A percentile compares a stretch with the other conserved stretches of the same genome.
Conservation (phyloP, 2,329 filamentous ascomycete species). For the Epichloe elymi region DNA sequence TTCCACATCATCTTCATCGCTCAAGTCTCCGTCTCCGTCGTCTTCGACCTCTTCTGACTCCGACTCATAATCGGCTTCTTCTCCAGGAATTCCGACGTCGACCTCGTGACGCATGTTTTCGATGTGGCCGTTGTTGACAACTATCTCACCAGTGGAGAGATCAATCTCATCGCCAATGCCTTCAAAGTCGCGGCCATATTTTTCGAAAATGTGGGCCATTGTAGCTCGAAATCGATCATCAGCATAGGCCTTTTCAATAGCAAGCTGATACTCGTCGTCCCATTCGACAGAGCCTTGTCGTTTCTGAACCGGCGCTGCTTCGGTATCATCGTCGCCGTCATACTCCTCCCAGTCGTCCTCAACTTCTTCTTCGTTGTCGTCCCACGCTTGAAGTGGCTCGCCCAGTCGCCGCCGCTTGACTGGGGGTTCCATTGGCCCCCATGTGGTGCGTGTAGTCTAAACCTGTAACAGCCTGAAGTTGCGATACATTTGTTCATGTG, state of each 20-base stretch:
- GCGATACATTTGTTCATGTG: neutral
- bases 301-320: conserved; percentile 35
- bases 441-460: conserved; percentile 3
- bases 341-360: conserved; percentile 5
- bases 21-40: conserved; percentile 10
- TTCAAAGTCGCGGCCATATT: conserved; percentile 73
- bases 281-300: conserved; percentile 33
- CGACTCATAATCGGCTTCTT: neutral
- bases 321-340: conserved; percentile 27
- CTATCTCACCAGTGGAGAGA: conserved; percentile 62
- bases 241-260: conserved; percentile 50
- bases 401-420: conserved; percentile 48
- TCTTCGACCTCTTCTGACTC: neutral
- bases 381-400: conserved; percentile 20
- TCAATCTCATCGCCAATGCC: conserved; percentile 85
- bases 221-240: conserved; percentile 64
- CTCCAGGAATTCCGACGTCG: conserved; percentile 23
- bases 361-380: neutral
- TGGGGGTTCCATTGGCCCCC: conserved; percentile 40
- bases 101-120: conserved; percentile 44
- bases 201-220: conserved; percentile 80
- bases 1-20: conserved; percentile 4
- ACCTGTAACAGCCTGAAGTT: neutral
- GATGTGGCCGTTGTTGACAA: conserved; percentile 87
- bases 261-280: conserved; percentile 43